Conservation (phyloP, 108 stramenopile genomes). For the Nannochloropsis gaditana region DNA sequence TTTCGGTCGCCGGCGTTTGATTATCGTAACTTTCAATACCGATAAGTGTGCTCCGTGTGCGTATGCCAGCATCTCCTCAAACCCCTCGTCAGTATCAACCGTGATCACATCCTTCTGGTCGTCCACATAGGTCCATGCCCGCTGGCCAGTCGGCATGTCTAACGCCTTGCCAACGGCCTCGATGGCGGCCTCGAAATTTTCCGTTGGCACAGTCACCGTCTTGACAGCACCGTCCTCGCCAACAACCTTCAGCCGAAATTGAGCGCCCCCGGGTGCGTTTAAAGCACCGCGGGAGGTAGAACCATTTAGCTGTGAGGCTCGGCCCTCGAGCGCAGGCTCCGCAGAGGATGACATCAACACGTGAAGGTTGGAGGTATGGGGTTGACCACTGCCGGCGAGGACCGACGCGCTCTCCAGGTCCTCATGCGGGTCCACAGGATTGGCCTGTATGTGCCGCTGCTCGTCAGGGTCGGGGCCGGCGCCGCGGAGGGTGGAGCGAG, state of each 20-base stretch:
- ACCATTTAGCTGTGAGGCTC: neutral
- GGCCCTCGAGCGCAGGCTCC: neutral
- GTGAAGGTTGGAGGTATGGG: neutral
- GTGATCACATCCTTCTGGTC: conserved; percentile 13
- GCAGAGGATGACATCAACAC: neutral
- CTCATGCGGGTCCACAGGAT: neutral
- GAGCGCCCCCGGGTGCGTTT: neutral
- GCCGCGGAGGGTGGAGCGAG: neutral
- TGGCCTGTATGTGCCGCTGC: conserved; percentile 10
- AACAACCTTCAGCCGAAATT: conserved; percentile 7
- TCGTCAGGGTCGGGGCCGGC: neutral
- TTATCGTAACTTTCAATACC: conserved; percentile 13
- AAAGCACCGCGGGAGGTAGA: neutral
- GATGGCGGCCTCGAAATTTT: neutral
- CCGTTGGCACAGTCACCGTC: neutral
- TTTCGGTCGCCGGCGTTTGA: neutral
- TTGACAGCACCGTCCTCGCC: neutral
- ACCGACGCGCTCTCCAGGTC: conserved; percentile 13
- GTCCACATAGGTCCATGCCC: conserved; percentile 17
- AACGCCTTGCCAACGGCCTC: conserved; percentile 4
- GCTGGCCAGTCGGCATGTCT: neutral
- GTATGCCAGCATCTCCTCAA: neutral
- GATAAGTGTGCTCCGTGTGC: neutral
- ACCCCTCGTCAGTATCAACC: neutral
- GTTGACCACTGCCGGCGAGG: neutral